Evolutionary conservation across 306 rosid species (phyloP).

Genomic region (Quercus wislizeni): DNA sequence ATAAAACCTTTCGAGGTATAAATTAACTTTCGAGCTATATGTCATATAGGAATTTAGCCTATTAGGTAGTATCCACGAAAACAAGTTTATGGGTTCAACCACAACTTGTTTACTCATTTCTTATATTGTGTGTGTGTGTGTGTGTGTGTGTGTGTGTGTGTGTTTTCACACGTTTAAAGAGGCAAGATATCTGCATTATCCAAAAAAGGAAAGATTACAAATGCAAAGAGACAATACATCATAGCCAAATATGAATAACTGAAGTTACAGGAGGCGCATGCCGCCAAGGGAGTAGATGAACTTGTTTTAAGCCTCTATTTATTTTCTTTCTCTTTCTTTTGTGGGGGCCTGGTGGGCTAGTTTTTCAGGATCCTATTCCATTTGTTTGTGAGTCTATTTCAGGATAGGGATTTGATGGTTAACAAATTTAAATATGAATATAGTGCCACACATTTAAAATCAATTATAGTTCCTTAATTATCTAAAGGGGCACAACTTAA

Average conservation of each 20-base stretch:
- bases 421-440: too few species aligned
- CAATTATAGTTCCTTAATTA: too few species aligned
- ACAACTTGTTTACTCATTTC: not conserved
- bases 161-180: not conserved
- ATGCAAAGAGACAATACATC: not conserved
- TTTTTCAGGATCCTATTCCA: too few species aligned
- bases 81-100: not conserved
- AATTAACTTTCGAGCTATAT: not conserved
- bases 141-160: not conserved
- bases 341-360: not conserved
- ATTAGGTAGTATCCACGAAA: too few species aligned
- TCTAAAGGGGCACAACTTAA: too few species aligned
- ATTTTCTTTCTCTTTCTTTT: not conserved
- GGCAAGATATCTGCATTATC: not conserved
- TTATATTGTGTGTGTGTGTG: not conserved
- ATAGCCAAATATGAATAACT: not conserved
- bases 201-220: not conserved
- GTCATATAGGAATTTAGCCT: too few species aligned
- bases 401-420: too few species aligned
- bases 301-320: not conserved
- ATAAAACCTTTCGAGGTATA: not conserved
- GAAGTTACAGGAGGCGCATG: not conserved
- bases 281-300: not conserved
- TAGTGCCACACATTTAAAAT: too few species aligned
- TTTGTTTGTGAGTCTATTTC: too few species aligned